phyloP scores from a whole-genome alignment of 768 basidiomycete species.

The Suillus spraguei region DNA sequence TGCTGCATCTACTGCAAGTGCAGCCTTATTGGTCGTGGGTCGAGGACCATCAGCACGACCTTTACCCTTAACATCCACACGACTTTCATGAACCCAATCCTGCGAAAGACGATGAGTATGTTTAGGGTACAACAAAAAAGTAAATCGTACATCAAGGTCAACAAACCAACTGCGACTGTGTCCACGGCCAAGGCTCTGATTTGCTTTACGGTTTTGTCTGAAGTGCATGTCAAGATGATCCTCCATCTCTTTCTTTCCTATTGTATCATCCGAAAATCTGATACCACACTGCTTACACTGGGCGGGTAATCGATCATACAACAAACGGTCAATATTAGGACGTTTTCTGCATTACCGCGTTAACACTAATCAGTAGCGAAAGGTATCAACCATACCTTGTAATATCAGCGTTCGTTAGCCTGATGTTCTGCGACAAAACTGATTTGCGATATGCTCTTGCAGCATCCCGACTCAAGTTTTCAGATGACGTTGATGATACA shows the following conservation, averaged over 20 bases:
- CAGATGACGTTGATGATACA: constrained; percentile 28
- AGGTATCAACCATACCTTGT: constrained; percentile 51
- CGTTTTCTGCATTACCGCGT: constrained; percentile 50
- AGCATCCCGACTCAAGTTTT: constrained; percentile 46
- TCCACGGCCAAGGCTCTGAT: constrained; percentile 77
- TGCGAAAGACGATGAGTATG: constrained; percentile 35
- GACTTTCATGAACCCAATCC: constrained; percentile 87
- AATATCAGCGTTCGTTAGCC: constrained; percentile 70
- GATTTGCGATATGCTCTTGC: constrained; percentile 59
- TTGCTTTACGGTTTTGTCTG: constrained; percentile 84
- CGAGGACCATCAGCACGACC: constrained; percentile 57
- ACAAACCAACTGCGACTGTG: constrained; percentile 92
- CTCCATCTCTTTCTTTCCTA: constrained; percentile 78
- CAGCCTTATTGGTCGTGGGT: constrained; percentile 55
- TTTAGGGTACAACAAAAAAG: constrained; percentile 8
- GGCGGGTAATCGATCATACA: constrained; percentile 74
- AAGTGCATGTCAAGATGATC: constrained; percentile 97
- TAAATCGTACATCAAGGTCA: constrained; percentile 67
- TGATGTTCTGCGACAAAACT: constrained; percentile 61
- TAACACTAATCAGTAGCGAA: background rate
- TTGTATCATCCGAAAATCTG: constrained; percentile 73
- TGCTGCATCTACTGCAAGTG: constrained; percentile 62
- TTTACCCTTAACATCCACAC: constrained; percentile 67
- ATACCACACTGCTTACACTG: constrained; percentile 95
- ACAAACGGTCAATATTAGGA: constrained; percentile 60